Percentiles rank a stretch among this genome's conserved stretches.
These are phyloP conservation scores for Clarireedia paspali DNA, from an alignment of 2,329 filamentous ascomycete genomes.

Conservation along the genomic window DNA sequence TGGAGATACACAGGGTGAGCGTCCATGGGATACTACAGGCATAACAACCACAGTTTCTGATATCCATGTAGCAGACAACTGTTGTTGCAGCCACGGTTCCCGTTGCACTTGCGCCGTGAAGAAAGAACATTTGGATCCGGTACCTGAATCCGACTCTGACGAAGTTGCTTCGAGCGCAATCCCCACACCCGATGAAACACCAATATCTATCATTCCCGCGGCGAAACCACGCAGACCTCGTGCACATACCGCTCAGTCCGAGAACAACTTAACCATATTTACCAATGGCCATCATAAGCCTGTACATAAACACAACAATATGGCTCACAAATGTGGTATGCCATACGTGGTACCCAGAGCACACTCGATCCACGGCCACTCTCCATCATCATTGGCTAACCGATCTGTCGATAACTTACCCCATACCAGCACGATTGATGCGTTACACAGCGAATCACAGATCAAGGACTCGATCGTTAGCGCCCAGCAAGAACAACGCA, in stretches of 20 bases:
- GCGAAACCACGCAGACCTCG: conserved; percentile 41
- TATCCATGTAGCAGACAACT: conserved; percentile 45
- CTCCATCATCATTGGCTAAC: conserved; percentile 40
- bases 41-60: conserved; percentile 28
- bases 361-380: conserved; percentile 46
- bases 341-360: conserved; percentile 54
- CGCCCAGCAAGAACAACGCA: conserved; percentile 37
- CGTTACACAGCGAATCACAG: conserved; percentile 30
- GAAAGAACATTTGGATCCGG: conserved; percentile 55
- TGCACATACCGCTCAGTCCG: conserved; percentile 55
- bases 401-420: conserved; percentile 39
- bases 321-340: conserved; percentile 49
- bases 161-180: conserved; percentile 37
- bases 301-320: conserved; percentile 51
- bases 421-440: conserved; percentile 35
- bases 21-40: conserved; percentile 20
- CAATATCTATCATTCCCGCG: conserved; percentile 28
- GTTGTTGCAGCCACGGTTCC: conserved; percentile 63
- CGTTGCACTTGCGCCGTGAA: conserved; percentile 59
- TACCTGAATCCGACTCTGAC: conserved; percentile 57
- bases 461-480: conserved; percentile 32
- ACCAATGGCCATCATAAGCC: conserved; percentile 59
- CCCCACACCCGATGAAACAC: conserved; percentile 30
- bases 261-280: conserved; percentile 50
- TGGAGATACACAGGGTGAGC: conserved; percentile 33